Evolutionary conservation across 805 yeast species (phyloP), one percentile per base, ranked within the genome.

Genomic region (Wickerhamomyces canadensis): DNA sequence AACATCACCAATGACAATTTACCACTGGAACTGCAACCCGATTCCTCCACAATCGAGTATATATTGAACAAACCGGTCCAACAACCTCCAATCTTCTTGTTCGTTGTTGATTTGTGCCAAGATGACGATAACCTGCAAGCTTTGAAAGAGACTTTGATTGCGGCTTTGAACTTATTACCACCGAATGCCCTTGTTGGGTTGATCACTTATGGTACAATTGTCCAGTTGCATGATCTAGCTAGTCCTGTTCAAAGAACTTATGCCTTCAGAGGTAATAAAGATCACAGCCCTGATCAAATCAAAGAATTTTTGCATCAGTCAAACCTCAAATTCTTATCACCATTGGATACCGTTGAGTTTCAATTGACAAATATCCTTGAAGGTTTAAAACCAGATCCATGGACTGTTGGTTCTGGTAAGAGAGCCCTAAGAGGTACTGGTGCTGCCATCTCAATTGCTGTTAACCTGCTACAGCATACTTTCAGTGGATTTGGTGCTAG

Each of bases 371-470:
- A 76, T 44, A 72, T 85, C 38, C 71, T 93, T 50, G 96, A 88
- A 63, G 77, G 78, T 43, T 71, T 93, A 57, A 68, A 78, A 42
- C 72, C 70, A 21, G 95, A 86, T 55, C 84, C 89, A 41, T 93
- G 99, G 99, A 77, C 91, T 24, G 84, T 84, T 26, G 82, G 84
- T 33, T 76, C 83, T 34, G 86, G 84, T 36, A 79, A 79, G 55
- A 78, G 99, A 60, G 84, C 98, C 8, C 65, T 85, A 37, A 76
- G 99, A 66, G 84, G 91, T 42, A 86, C 96, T 4, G 98, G 98
- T 42, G 80, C 94, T 21, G 98, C 98, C 5, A 62, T 89, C 51
- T 77, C 84, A 46, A 79, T 93, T 47, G 96, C 97, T 9, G 71
- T 88, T 19, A 74, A 84, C 49, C 59, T 93, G 38, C 72, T 88